These are phyloP conservation scores for Cyclotella cryptica DNA, from an alignment of 108 stramenopile species.

Conservation along the genomic window DNA sequence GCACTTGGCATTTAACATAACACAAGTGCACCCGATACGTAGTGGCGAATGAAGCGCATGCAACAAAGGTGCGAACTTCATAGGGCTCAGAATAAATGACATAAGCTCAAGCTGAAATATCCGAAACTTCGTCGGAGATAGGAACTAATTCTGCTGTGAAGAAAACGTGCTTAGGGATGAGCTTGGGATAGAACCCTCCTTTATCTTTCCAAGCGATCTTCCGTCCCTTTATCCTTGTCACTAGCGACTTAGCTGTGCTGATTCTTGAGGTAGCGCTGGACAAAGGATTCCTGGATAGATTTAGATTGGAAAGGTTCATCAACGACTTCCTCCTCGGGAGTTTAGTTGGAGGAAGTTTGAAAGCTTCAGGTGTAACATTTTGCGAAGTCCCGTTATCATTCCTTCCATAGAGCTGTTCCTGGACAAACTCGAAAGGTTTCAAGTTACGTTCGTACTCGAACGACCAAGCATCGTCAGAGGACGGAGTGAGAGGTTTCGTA, in stretches of 20 bases:
- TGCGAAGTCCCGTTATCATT: neutral
- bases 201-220: conserved; percentile 1
- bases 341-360: neutral
- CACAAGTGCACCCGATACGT: conserved; percentile 8
- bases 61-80: neutral
- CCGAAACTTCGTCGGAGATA: neutral
- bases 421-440: neutral
- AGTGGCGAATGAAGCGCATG: neutral
- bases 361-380: neutral
- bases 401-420: neutral
- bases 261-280: conserved; percentile 2
- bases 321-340: conserved; percentile 3
- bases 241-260: neutral
- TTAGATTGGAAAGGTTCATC: neutral
- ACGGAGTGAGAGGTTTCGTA: neutral
- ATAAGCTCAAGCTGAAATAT: conserved; percentile 9
- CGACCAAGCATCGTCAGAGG: neutral
- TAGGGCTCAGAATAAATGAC: neutral
- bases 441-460: neutral
- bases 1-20: neutral
- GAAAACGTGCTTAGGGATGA: conserved; percentile 5
- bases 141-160: neutral
- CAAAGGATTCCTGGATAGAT: neutral
- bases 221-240: conserved; percentile 1
- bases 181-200: neutral